A percentile compares a stretch with the other conserved stretches of the same genome.
These are phyloP conservation scores for Alloteropsis semialata DNA, from an alignment of 176 grass and related monocot species.

Conservation along the genomic window DNA sequence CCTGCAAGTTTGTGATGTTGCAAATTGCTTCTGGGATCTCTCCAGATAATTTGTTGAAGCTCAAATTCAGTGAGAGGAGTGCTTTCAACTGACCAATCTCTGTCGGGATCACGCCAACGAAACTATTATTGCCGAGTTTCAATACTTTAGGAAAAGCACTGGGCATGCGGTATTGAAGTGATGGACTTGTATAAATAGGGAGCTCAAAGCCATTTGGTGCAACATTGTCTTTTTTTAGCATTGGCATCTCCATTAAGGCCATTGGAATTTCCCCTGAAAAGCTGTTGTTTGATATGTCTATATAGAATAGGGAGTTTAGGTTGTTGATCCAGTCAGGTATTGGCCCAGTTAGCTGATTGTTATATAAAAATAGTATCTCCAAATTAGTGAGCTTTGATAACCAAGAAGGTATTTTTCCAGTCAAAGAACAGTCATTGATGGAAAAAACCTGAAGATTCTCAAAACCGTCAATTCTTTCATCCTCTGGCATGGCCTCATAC, in stretches of 20 bases:
- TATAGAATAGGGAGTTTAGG: constrained; percentile 36
- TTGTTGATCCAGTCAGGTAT: constrained; percentile 43
- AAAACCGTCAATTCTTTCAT: neutral
- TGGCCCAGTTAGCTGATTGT: constrained; percentile 23
- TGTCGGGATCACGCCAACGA: constrained; percentile 29
- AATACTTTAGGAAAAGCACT: constrained; percentile 32
- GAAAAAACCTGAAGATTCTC: constrained; percentile 39
- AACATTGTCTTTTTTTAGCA: constrained; percentile 19
- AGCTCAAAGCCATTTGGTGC: constrained; percentile 33
- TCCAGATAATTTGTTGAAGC: constrained; percentile 36
- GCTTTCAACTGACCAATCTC: constrained; percentile 42
- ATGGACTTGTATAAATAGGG: neutral
- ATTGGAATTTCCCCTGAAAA: constrained; percentile 32
- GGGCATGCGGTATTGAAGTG: constrained; percentile 27
- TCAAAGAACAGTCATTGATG: constrained; percentile 20
- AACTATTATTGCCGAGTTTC: constrained; percentile 12
- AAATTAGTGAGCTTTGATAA: constrained; percentile 34
- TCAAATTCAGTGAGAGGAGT: constrained; percentile 35
- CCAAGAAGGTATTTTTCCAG: constrained; percentile 41
- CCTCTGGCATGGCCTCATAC: constrained; percentile 31
- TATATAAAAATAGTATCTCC: constrained; percentile 16
- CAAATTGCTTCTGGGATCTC: constrained; percentile 19
- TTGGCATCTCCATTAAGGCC: constrained; percentile 30
- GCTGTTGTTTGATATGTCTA: constrained; percentile 43
- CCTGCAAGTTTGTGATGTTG: constrained; percentile 35